Evolutionary conservation across 2,329 filamentous ascomycete species (phyloP).

Genomic region (Nemania sp.): DNA sequence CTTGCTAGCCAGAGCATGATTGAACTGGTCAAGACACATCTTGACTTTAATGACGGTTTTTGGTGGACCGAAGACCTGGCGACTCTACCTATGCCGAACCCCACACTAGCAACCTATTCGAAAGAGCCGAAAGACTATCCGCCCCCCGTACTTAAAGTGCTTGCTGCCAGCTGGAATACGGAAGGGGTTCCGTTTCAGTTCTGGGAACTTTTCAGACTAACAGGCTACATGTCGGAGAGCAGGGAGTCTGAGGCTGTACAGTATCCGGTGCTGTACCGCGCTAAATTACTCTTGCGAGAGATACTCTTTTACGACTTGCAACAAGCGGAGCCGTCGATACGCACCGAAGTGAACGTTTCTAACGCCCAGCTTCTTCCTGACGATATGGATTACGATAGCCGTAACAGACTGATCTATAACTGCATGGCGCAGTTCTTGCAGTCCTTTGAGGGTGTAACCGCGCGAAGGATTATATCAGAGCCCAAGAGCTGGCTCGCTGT

Average conservation of each 20-base stretch:
- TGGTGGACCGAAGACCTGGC: conserved; percentile 61
- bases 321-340: conserved; percentile 53
- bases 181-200: conserved; percentile 55
- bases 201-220: conserved; percentile 57
- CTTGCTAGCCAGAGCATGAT: conserved; percentile 46
- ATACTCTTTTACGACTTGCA: conserved; percentile 58
- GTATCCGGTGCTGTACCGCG: conserved; percentile 57
- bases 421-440: conserved; percentile 58
- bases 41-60: conserved; percentile 61
- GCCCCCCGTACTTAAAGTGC: conserved; percentile 55
- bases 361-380: conserved; percentile 44
- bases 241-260: conserved; percentile 54
- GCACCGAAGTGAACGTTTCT: conserved; percentile 43
- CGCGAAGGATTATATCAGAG: conserved; percentile 45
- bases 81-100: conserved; percentile 46
- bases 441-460: conserved; percentile 54
- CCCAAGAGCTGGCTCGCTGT: conserved; percentile 55
- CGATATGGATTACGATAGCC: conserved; percentile 53
- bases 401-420: conserved; percentile 54
- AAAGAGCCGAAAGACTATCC: conserved; percentile 47
- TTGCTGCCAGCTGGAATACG: conserved; percentile 58
- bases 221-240: conserved; percentile 52
- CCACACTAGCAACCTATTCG: conserved; percentile 45
- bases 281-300: conserved; percentile 61
- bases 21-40: conserved; percentile 48